Evolutionary conservation across 495 filamentous ascomycete genomes (phyloP), one percentile per base, ranked within the genome.

Genomic region (Penicillium subrubescens): DNA sequence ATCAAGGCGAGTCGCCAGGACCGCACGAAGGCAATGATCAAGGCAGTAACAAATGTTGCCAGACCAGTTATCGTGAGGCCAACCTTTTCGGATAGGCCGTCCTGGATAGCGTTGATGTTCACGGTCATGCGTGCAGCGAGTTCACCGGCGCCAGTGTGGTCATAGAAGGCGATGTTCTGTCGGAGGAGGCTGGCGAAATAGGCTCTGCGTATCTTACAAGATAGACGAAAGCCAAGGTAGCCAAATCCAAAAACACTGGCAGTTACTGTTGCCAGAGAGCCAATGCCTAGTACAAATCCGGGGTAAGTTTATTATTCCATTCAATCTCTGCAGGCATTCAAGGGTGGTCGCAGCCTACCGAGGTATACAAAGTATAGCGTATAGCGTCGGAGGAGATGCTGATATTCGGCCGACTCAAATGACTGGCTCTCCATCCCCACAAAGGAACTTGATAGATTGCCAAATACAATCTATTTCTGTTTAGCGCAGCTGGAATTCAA

Each of bases 131-230:
- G 62, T 14, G 72, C 72, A 0, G 77, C 75, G 11, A 82, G 65
- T 37, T 77, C 77, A 3, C 79, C 79, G 2, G 79, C 60, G 10
- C 73, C 71, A 7, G 74, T 57, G 19, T 63, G 69, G 61, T 82
- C 79, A 57, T 80, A 78, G 59, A 74, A 82, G 19, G 69, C 77
- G 41, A 79, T 74, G 48, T 82, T 79, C 61, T 82, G 79, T 10
- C 77, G 66, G 14, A 82, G 39, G n/a, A 79, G 72, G 7, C 75
- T 68, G 41, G 61, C 61, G 7, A 81, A 50, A 53, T 76, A 79
- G 29, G 21, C 17, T 29, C 48, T n/a, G 5, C 48, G 48, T 23
- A 51, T 51, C 7, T 29, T 29, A 29, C 48, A 31, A 11, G 23
- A 14, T 4, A 51, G 11, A 2, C 48, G 48, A 12, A 27, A 27